phyloP scores from a whole-genome alignment of 164 flowering plant species.

The Amborella trichopoda region DNA sequence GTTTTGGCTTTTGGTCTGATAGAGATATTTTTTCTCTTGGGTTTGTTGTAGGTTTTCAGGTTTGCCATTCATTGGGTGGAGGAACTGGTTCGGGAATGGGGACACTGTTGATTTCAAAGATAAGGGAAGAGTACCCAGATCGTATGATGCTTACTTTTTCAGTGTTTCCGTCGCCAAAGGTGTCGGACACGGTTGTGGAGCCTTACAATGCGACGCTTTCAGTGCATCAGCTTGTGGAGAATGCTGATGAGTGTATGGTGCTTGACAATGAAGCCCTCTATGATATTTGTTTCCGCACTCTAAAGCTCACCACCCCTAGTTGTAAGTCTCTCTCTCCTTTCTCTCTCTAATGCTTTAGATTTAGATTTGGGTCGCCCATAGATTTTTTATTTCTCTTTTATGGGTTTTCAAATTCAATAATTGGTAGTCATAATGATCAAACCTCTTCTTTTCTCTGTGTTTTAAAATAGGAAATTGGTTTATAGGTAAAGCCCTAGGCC shows the following conservation, averaged over 20 bases:
- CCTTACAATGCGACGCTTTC: conserved; percentile 19
- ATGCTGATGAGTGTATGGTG: conserved; percentile 20
- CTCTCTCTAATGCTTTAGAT: too few species aligned
- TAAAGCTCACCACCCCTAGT: conserved; percentile 17
- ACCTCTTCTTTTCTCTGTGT: too few species aligned
- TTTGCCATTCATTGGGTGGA: conserved; percentile 17
- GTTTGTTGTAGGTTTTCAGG: conserved; percentile 12
- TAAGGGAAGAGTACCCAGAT: conserved; percentile 18
- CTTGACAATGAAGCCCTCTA: conserved; percentile 17
- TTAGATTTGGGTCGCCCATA: too few species aligned
- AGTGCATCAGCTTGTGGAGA: conserved; percentile 16
- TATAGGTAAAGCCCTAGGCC: too few species aligned
- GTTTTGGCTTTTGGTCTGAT: background rate
- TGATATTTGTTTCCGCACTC: conserved; percentile 18
- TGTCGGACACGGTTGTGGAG: conserved; percentile 18
- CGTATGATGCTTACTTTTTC: conserved; percentile 21
- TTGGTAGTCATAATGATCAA: too few species aligned
- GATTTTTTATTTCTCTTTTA: too few species aligned
- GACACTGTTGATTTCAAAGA: conserved; percentile 15
- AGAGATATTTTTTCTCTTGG: background rate
- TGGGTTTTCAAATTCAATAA: too few species aligned
- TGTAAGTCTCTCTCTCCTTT: conserved; percentile 12
- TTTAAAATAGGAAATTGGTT: too few species aligned
- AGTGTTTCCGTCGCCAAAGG: conserved; percentile 17
- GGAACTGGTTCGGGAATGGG: conserved; percentile 21